Evolutionary conservation across 768 basidiomycete species (phyloP).

Genomic region (Kwoniella botswanensis): DNA sequence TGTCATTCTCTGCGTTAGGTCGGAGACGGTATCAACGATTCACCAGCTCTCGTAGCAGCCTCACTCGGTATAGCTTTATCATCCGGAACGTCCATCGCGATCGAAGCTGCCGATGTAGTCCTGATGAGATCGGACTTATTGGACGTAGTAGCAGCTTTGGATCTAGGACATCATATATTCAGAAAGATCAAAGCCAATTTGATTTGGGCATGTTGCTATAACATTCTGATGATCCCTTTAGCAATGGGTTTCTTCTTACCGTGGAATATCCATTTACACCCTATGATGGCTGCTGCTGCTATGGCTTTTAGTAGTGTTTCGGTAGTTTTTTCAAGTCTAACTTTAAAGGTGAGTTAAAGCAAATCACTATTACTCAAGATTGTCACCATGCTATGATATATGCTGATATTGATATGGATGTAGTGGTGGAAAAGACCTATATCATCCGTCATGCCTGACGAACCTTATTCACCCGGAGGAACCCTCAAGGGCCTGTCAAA

Average conservation of each 20-base stretch:
- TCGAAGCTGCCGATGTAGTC: conserved; percentile 97
- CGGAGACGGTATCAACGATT: conserved; percentile 98
- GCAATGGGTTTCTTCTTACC: conserved; percentile 98
- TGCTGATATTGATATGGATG: neutral
- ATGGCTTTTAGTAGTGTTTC: conserved; percentile 98
- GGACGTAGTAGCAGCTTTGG: conserved; percentile 94
- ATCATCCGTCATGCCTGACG: conserved; percentile 66
- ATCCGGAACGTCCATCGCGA: conserved; percentile 93
- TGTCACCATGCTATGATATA: too few species aligned
- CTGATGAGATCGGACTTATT: conserved; percentile 96
- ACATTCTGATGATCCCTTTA: conserved; percentile 88
- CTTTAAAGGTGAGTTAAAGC: conserved; percentile 66
- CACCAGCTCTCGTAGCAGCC: conserved; percentile 92
- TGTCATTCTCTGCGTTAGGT: conserved; percentile 64
- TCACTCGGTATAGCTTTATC: conserved; percentile 96
- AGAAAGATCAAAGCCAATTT: conserved; percentile 88
- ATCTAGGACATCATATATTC: conserved; percentile 88
- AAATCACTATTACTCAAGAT: neutral
- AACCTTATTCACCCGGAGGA: conserved; percentile 59
- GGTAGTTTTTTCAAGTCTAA: conserved; percentile 87
- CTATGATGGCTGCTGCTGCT: conserved; percentile 97
- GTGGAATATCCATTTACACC: conserved; percentile 87
- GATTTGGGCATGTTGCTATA: conserved; percentile 95
- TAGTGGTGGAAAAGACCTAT: conserved; percentile 57
- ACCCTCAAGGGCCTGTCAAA: conserved; percentile 60